A percentile compares a stretch with the other conserved stretches of the same genome.
phyloP scores from a whole-genome alignment of 73 alveolate species.

The Symbiodinium pilosum region DNA sequence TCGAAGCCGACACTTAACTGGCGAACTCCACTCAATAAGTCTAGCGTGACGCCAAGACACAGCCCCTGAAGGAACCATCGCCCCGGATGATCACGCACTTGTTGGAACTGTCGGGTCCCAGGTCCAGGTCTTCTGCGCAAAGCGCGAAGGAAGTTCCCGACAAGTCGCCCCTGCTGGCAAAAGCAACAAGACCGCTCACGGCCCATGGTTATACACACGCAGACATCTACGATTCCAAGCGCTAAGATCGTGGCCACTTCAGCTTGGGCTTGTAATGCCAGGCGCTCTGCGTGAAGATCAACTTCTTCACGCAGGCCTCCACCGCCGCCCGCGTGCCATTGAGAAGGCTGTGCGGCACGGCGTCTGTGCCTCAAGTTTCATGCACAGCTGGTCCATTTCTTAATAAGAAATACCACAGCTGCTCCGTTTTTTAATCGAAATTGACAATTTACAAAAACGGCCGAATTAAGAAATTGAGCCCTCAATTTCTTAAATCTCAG shows the following conservation, averaged over 20 bases:
- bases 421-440: too few species aligned
- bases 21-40: not conserved
- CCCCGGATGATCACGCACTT: not conserved
- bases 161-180: too few species aligned
- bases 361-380: conserved; percentile 3
- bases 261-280: not conserved
- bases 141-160: too few species aligned
- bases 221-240: not conserved
- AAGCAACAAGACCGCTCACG: too few species aligned
- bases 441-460: too few species aligned
- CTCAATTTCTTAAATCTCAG: too few species aligned
- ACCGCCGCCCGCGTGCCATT: conserved; percentile 5
- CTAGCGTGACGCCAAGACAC: not conserved
- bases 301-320: not conserved
- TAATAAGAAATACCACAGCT: too few species aligned
- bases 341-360: conserved; percentile 1
- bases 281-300: not conserved
- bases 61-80: not conserved
- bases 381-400: too few species aligned
- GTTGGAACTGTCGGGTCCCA: too few species aligned
- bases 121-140: too few species aligned
- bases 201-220: not conserved
- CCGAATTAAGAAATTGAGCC: too few species aligned
- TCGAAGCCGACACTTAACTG: not conserved
- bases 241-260: not conserved